Percentiles rank a stretch among this genome's conserved stretches.
phyloP scores from a whole-genome alignment of 148 eudicot genomes.

The Chenopodium formosanum region DNA sequence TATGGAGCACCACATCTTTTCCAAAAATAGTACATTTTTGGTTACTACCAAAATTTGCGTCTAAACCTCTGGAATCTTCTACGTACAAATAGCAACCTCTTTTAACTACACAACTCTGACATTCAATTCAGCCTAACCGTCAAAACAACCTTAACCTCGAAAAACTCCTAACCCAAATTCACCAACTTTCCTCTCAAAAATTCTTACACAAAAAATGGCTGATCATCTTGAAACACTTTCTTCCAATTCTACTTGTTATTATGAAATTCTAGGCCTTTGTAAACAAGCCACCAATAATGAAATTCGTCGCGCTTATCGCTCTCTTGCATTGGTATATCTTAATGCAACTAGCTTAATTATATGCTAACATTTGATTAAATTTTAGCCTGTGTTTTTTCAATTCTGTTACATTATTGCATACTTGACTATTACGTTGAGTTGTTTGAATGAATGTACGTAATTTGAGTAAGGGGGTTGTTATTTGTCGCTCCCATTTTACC shows the following conservation, averaged over 20 bases:
- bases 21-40: too few species aligned
- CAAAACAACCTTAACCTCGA: not conserved
- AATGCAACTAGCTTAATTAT: not conserved
- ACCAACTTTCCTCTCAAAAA: not conserved
- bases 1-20: too few species aligned
- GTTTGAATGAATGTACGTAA: not conserved
- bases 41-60: too few species aligned
- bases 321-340: slow-evolving; percentile 11
- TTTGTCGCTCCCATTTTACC: too few species aligned
- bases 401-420: not conserved
- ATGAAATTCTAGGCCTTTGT: not conserved
- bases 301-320: slow-evolving; percentile 15
- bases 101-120: too few species aligned
- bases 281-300: slow-evolving; percentile 10
- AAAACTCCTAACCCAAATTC: not conserved
- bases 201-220: not conserved
- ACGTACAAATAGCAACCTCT: too few species aligned
- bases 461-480: too few species aligned
- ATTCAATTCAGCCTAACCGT: too few species aligned
- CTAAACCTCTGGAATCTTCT: too few species aligned
- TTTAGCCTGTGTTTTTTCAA: too few species aligned
- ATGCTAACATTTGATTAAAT: too few species aligned
- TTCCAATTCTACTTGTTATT: slow-evolving; percentile 3
- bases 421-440: not conserved
- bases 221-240: not conserved